Percentiles rank a stretch among this genome's conserved stretches.
These are phyloP conservation scores for Coniella lustricola DNA, from an alignment of 2,329 filamentous ascomycete species.

Conservation along the genomic window DNA sequence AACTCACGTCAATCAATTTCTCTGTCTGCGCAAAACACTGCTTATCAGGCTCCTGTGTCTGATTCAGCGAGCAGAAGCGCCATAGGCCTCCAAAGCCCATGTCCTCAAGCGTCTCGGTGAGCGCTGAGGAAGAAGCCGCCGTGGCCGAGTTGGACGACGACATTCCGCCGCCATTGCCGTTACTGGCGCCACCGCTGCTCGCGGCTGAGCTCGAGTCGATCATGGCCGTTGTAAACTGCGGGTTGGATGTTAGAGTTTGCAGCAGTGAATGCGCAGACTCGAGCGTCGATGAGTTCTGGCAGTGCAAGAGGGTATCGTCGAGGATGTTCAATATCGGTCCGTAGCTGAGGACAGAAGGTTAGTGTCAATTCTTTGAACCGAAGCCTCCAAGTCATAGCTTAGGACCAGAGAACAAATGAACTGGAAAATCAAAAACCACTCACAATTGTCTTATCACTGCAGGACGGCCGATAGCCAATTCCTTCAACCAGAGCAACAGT, in stretches of 20 bases:
- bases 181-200: background rate
- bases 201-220: constrained; percentile 35
- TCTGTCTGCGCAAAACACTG: constrained; percentile 50
- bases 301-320: constrained; percentile 55
- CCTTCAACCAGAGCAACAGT: constrained; percentile 52
- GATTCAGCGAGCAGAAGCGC: constrained; percentile 43
- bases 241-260: constrained; percentile 49
- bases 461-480: constrained; percentile 47
- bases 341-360: constrained; percentile 37
- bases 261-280: constrained; percentile 55
- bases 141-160: background rate
- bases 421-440: constrained; percentile 22
- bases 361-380: no score
- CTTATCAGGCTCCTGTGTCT: constrained; percentile 35
- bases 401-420: no score
- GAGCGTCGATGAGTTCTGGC: constrained; percentile 53
- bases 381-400: no score
- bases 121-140: constrained; percentile 16
- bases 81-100: constrained; percentile 60
- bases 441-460: constrained; percentile 52
- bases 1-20: constrained; percentile 52
- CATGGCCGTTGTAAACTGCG: constrained; percentile 41
- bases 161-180: background rate
- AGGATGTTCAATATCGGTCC: constrained; percentile 51
- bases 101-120: constrained; percentile 49